Conservation (phyloP, 2,329 filamentous ascomycete species). For the Claviceps capensis region DNA sequence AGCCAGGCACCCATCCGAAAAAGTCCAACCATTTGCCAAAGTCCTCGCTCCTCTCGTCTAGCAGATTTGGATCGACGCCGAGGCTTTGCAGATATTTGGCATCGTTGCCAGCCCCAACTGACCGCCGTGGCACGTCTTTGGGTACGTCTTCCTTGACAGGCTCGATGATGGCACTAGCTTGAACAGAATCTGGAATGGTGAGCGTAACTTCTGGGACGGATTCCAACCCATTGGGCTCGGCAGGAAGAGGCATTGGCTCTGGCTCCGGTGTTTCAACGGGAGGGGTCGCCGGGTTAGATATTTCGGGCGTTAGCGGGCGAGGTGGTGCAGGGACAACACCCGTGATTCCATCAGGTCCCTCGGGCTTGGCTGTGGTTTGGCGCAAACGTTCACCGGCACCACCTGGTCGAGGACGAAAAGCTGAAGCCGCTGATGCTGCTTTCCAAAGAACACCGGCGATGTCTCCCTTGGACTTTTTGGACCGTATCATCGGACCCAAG, state of each 20-base stretch:
- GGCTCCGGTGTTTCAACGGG: not conserved
- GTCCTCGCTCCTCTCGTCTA: conserved; percentile 64
- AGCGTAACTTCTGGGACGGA: conserved; percentile 44
- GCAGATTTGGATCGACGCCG: conserved; percentile 61
- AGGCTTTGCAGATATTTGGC: conserved; percentile 64
- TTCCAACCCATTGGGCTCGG: not conserved
- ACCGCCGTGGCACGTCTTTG: conserved; percentile 41
- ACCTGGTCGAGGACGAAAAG: conserved; percentile 77
- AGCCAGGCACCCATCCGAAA: conserved; percentile 73
- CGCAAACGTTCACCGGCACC: conserved; percentile 72
- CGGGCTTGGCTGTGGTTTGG: conserved; percentile 42
- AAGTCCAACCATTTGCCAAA: conserved; percentile 75
- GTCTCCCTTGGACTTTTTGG: conserved; percentile 58
- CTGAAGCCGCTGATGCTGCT: conserved; percentile 40
- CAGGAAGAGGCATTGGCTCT: not conserved
- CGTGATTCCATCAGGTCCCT: conserved; percentile 79
- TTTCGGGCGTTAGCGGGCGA: conserved; percentile 23
- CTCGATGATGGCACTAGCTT: conserved; percentile 22
- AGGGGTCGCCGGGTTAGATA: conserved; percentile 13
- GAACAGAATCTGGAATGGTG: conserved; percentile 33
- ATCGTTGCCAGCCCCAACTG: conserved; percentile 58
- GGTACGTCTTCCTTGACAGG: conserved; percentile 15
- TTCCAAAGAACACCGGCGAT: conserved; percentile 67
- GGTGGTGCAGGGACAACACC: conserved; percentile 72
- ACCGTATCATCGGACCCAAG: conserved; percentile 81